Evolutionary conservation across 768 basidiomycete species (phyloP).

Genomic region (Boletus eberwhitei): DNA sequence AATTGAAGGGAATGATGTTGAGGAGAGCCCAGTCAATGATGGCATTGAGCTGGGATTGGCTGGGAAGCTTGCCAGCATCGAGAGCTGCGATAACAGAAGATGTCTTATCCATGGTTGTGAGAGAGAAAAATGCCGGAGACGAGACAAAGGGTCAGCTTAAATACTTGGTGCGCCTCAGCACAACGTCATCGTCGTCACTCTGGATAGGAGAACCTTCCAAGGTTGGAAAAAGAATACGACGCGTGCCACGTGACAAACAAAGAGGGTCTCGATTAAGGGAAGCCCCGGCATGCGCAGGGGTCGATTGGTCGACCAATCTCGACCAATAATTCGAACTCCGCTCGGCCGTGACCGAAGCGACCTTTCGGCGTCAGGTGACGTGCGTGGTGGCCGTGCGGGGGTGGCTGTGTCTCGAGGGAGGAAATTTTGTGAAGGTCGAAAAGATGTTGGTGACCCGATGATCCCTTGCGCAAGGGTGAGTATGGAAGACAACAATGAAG

Average conservation of each 20-base stretch:
- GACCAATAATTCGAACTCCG: no score
- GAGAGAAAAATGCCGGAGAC: not conserved
- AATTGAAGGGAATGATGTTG: constrained; percentile 44
- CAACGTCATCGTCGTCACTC: constrained; percentile 11
- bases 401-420: no score
- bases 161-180: not conserved
- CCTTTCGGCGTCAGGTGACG: no score
- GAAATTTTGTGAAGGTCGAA: no score
- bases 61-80: constrained; percentile 68
- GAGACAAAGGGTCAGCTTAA: not conserved
- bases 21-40: constrained; percentile 56
- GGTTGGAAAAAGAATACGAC: constrained; percentile 5
- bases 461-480: no score
- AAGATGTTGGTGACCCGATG: no score
- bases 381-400: no score
- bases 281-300: no score
- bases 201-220: constrained; percentile 15
- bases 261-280: not conserved
- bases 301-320: no score
- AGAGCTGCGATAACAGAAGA: constrained; percentile 64
- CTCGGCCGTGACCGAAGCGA: no score
- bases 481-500: no score
- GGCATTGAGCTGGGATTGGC: constrained; percentile 50
- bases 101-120: constrained; percentile 54
- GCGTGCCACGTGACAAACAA: constrained; percentile 15